Evolutionary conservation across 805 yeast genomes (phyloP), one percentile per base, ranked within the genome.

Genomic region (Kurtzmaniella cleridarum): DNA sequence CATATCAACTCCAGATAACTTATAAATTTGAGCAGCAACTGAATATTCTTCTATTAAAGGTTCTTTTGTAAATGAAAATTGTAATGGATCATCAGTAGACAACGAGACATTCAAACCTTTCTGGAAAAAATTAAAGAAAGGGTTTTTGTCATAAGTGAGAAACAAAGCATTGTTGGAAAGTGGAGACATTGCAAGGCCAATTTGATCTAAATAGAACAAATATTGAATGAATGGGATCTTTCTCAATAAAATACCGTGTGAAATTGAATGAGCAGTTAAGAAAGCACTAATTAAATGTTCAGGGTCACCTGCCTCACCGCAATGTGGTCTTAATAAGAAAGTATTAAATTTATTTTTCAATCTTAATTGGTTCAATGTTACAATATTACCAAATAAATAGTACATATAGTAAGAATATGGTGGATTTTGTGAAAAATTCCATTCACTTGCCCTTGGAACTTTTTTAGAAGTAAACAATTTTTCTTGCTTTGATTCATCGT

Each of bases 291-390:
- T 86, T 55, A 95, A 71, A 67, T 93, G 98, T 55, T 93, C 98
- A 1, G 98, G 97, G 56, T 93, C 98, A 43, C 99, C 99, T n/a
- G 98, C 99, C 63, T 93, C 99, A 46, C 99, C 99, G 50, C 96
- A 87, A 61, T 93, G 99, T 3, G 99, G 99, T 53, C 98, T 77
- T 51, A 93, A 68, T n/a, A 88, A 95, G 62, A 93, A 82, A 0
- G 97, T 90, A 59, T 85, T 90, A 62, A 78, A 84, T 0, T 85
- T 84, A 41, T 90, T 74, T 41, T 68, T 72, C 27, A 71, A 65
- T 63, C 99, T 78, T 79, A 91, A 84, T 46, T 82, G 79, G 56
- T 93, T 93, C 59, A 93, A 73, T 7, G 95, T 78, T 2, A 95
- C 79, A 60, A 93, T 61, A 62, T 90, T 90, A 23, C 96, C 83